These are phyloP conservation scores for Hyaloscypha variabilis DNA, from an alignment of 495 filamentous ascomycete species.

Conservation along the genomic window DNA sequence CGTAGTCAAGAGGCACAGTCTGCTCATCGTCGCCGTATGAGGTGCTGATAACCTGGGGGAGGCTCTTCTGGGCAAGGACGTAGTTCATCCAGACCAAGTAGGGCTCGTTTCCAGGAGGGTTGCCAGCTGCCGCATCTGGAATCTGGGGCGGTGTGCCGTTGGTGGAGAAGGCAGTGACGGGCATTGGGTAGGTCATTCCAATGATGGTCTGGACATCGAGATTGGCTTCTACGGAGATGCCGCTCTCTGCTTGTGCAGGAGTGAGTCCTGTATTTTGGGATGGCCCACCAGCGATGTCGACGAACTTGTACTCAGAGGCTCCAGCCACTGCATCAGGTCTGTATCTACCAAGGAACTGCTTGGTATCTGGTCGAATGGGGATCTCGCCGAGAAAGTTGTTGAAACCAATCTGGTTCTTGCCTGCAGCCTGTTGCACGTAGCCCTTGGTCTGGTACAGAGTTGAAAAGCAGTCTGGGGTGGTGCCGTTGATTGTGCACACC, in stretches of 20 bases:
- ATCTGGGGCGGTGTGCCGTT: conserved; percentile 61
- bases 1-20: conserved; percentile 65
- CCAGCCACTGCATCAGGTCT: conserved; percentile 45
- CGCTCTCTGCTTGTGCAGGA: conserved; percentile 20
- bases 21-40: conserved; percentile 77
- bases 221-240: conserved; percentile 60
- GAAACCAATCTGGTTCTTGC: conserved; percentile 58
- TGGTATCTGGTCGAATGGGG: conserved; percentile 59
- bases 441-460: conserved; percentile 56
- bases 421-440: conserved; percentile 37
- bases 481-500: conserved; percentile 52
- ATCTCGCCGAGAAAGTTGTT: conserved; percentile 71
- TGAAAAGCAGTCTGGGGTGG: conserved; percentile 55
- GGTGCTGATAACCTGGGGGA: conserved; percentile 74
- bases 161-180: conserved; percentile 67
- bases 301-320: conserved; percentile 61
- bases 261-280: conserved; percentile 46
- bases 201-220: conserved; percentile 73
- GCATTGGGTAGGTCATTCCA: conserved; percentile 58
- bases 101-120: conserved; percentile 64
- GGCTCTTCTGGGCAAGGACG: conserved; percentile 61
- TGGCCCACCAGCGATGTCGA: conserved; percentile 60
- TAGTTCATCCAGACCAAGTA: conserved; percentile 79
- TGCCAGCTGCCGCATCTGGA: conserved; percentile 50
- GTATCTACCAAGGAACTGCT: conserved; percentile 51